Evolutionary conservation across 345 rosid species (phyloP).

Genomic region (Citrus cavaleriei): DNA sequence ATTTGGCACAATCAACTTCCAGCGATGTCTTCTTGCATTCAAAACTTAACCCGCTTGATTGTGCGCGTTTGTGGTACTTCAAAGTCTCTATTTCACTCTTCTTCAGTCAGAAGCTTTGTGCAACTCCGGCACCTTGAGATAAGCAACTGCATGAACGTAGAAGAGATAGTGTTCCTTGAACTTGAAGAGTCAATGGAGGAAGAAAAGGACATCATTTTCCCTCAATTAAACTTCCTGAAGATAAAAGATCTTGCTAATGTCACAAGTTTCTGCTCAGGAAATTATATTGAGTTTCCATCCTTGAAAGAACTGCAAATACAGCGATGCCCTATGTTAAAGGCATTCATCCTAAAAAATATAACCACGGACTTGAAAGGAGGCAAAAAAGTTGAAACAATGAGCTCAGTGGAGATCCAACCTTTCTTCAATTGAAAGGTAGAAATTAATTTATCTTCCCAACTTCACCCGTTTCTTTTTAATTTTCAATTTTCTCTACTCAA

Average conservation of each 20-base stretch:
- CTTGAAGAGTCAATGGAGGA: not conserved
- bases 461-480: too few relatives aligned
- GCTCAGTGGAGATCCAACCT: too few relatives aligned
- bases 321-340: not conserved
- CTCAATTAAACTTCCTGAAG: too few relatives aligned
- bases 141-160: not conserved
- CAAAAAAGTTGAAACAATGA: too few relatives aligned
- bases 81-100: not conserved
- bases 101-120: not conserved
- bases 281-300: not conserved
- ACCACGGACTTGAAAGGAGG: too few relatives aligned
- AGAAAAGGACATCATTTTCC: too few relatives aligned
- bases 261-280: not conserved
- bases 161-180: not conserved
- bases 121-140: not conserved
- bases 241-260: too few relatives aligned
- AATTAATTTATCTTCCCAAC: too few relatives aligned
- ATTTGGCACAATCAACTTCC: slow-evolving; percentile 6
- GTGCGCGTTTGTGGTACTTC: not conserved
- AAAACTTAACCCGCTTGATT: not conserved
- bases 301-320: slow-evolving; percentile 7
- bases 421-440: too few relatives aligned
- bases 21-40: not conserved
- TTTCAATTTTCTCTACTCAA: not conserved
- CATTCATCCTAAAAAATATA: too few relatives aligned